Percentiles rank a stretch among this genome's conserved stretches.
These are phyloP conservation scores for Elaeagnus macrophylla DNA, from an alignment of 306 rosid genomes.

Conservation along the genomic window DNA sequence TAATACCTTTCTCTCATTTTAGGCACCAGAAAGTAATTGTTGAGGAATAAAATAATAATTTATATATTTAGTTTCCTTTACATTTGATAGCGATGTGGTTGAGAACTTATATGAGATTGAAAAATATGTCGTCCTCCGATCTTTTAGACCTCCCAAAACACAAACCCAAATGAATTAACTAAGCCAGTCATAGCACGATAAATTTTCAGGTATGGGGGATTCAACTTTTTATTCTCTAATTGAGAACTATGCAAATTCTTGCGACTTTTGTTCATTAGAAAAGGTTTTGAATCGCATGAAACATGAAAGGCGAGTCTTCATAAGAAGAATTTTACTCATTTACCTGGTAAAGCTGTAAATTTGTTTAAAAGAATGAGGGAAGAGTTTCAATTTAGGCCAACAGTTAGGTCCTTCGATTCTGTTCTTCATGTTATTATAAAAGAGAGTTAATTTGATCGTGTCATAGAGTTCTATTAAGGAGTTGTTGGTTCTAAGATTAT, in stretches of 20 bases:
- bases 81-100: conserved; percentile 16
- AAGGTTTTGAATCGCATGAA: conserved; percentile 57
- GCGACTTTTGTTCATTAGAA: conserved; percentile 54
- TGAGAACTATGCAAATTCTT: conserved; percentile 43
- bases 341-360: conserved; percentile 56
- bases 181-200: conserved; percentile 36
- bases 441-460: conserved; percentile 42
- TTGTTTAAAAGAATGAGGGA: conserved; percentile 67
- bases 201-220: conserved; percentile 72
- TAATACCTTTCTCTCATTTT: too few species aligned
- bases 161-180: neutral
- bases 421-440: conserved; percentile 77
- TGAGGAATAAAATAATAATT: too few species aligned
- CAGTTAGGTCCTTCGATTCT: conserved; percentile 71
- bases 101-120: conserved; percentile 24
- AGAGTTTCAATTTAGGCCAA: conserved; percentile 66
- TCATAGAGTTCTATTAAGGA: conserved; percentile 45
- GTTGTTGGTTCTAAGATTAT: conserved; percentile 25
- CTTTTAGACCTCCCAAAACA: conserved; percentile 17
- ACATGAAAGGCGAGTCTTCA: conserved; percentile 48
- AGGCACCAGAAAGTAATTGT: too few species aligned
- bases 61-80: too few species aligned
- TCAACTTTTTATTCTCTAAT: conserved; percentile 66
- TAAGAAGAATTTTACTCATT: conserved; percentile 61
- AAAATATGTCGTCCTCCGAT: conserved; percentile 14